These are phyloP conservation scores for Kluyveromyces sp. DNA, from an alignment of 1,139 yeast genomes.

Conservation along the genomic window DNA sequence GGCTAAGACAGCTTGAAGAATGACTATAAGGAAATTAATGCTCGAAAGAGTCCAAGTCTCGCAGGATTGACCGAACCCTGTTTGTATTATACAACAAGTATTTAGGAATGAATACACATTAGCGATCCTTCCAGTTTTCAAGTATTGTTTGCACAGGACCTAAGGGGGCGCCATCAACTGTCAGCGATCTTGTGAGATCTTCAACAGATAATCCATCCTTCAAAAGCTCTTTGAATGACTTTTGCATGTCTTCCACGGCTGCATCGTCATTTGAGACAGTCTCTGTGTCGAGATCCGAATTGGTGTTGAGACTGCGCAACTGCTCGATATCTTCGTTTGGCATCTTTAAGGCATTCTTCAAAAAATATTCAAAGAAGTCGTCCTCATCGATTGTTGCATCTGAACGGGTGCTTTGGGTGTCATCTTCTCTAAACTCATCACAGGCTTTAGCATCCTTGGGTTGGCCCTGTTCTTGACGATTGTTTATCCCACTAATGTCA, in stretches of 20 bases:
- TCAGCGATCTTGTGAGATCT: constrained; percentile 24
- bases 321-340: constrained; percentile 2
- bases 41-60: not conserved
- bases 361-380: constrained; percentile 55
- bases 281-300: too few relatives aligned
- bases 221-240: constrained; percentile 16
- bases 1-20: not conserved
- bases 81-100: not conserved
- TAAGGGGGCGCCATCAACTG: constrained; percentile 30
- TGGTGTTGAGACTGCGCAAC: constrained; percentile 14
- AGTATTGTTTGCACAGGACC: constrained; percentile 31
- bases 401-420: constrained; percentile 12
- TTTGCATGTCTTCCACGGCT: not conserved
- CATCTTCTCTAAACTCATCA: too few relatives aligned
- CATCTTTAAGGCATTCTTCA: constrained; percentile 35
- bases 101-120: not conserved
- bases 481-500: constrained; percentile 24
- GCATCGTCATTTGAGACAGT: constrained; percentile 18
- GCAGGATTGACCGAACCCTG: not conserved
- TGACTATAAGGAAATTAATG: not conserved
- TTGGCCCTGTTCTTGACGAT: constrained; percentile 16
- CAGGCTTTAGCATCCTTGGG: constrained; percentile 16
- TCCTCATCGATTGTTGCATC: constrained; percentile 48
- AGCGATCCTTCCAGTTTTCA: constrained; percentile 7
- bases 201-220: constrained; percentile 26